Conservation (phyloP, 495 filamentous ascomycete species). For the Aspergillus sparsus region DNA sequence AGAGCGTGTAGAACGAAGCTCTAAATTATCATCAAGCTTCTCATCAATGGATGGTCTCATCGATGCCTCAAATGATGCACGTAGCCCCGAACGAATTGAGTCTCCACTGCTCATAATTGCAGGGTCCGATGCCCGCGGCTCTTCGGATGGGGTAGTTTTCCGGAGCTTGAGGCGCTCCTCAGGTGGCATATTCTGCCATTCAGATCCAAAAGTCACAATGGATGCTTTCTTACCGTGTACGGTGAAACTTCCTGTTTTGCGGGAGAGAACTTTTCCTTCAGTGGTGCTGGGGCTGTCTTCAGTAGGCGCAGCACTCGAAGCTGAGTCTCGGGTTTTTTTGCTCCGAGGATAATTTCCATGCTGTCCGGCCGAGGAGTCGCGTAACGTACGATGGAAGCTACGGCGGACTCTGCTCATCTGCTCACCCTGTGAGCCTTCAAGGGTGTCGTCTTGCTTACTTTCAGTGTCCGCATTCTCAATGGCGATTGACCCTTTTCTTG, state of each 20-base stretch:
- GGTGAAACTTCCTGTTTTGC: slow-evolving; percentile 85
- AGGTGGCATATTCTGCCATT: slow-evolving; percentile 78
- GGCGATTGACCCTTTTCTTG: slow-evolving; percentile 37
- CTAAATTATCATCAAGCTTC: slow-evolving; percentile 19
- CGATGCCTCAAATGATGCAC: slow-evolving; percentile 23
- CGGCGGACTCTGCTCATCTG: slow-evolving; percentile 65
- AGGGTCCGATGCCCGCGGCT: slow-evolving; percentile 45
- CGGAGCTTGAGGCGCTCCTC: slow-evolving; percentile 70
- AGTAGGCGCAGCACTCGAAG: slow-evolving; percentile 56
- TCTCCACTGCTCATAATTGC: slow-evolving; percentile 34
- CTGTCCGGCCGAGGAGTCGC: slow-evolving; percentile 73
- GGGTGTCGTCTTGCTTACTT: slow-evolving; percentile 36
- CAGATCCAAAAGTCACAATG: slow-evolving; percentile 88
- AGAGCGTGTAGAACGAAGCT: slow-evolving; percentile 16
- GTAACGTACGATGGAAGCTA: slow-evolving; percentile 90
- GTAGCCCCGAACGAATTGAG: slow-evolving; percentile 30
- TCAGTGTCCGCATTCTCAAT: slow-evolving; percentile 41
- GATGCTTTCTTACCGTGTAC: slow-evolving; percentile 98
- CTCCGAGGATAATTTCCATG: slow-evolving; percentile 64
- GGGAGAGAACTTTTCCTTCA: slow-evolving; percentile 67
- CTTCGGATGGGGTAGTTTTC: slow-evolving; percentile 53
- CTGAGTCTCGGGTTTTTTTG: slow-evolving; percentile 74
- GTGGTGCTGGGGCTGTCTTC: slow-evolving; percentile 55
- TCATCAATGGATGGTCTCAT: slow-evolving; percentile 29
- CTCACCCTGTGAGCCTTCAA: slow-evolving; percentile 36